Evolutionary conservation across 148 eudicot species (phyloP).

Genomic region (Linanthus parryae): DNA sequence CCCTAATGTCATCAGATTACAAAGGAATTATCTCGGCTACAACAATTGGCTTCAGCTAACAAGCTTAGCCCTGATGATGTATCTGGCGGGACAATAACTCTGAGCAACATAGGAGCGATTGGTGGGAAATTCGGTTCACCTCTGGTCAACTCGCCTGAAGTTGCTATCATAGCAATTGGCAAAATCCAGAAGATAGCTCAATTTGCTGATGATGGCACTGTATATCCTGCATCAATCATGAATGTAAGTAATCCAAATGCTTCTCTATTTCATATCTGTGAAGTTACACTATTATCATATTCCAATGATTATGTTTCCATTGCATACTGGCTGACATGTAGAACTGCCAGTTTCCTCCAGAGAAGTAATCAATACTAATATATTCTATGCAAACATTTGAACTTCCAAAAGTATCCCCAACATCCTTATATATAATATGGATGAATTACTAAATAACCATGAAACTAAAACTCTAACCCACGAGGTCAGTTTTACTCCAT

Average conservation of each 20-base stretch:
- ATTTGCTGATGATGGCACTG: slow-evolving; percentile 60
- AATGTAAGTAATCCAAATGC: slow-evolving; percentile 40
- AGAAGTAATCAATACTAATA: not conserved
- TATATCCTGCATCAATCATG: slow-evolving; percentile 68
- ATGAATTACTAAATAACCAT: not conserved
- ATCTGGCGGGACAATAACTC: slow-evolving; percentile 83
- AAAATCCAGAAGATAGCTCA: slow-evolving; percentile 67
- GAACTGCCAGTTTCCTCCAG: not conserved
- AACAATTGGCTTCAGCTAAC: slow-evolving; percentile 60
- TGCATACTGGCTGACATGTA: not conserved
- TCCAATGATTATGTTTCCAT: not conserved
- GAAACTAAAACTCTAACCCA: not conserved
- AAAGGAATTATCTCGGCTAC: slow-evolving; percentile 75
- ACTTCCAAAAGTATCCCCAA: too few species aligned
- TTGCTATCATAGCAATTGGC: slow-evolving; percentile 83
- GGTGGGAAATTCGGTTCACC: slow-evolving; percentile 98
- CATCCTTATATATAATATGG: too few species aligned
- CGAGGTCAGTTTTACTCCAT: too few species aligned
- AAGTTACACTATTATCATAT: not conserved
- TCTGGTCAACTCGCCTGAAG: slow-evolving; percentile 77
- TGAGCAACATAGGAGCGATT: slow-evolving; percentile 92
- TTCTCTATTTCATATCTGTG: not conserved
- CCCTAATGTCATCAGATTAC: slow-evolving; percentile 48
- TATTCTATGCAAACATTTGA: too few species aligned
- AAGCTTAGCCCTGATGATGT: slow-evolving; percentile 76